A percentile compares a stretch with the other conserved stretches of the same genome.
Evolutionary conservation across 2,329 filamentous ascomycete species (phyloP).

Genomic region (Massarina eburnea): DNA sequence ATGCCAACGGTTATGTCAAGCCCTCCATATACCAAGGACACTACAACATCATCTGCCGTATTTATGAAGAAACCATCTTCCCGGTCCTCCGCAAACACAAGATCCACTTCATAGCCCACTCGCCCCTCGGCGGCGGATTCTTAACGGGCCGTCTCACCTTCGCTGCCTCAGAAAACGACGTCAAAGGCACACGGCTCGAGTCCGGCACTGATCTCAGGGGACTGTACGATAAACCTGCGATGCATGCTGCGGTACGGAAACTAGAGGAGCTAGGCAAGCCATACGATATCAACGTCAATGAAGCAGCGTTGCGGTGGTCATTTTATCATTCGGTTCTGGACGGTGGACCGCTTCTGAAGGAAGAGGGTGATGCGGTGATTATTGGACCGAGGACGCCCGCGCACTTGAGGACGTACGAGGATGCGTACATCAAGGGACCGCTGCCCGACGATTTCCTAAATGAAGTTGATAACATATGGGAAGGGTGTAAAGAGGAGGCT

Average conservation of each 20-base stretch:
- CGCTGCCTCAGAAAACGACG: constrained; percentile 23
- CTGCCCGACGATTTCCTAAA: constrained; percentile 6
- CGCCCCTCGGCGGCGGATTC: constrained; percentile 20
- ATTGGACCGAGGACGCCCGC: constrained; percentile 30
- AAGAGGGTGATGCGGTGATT: constrained; percentile 42
- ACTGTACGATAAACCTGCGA: constrained; percentile 31
- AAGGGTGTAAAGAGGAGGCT: constrained; percentile 9
- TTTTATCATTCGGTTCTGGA: constrained; percentile 37
- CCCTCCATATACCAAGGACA: constrained; percentile 48
- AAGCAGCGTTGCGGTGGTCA: constrained; percentile 43
- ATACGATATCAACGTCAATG: constrained; percentile 30
- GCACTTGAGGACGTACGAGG: constrained; percentile 4
- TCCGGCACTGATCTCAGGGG: constrained; percentile 7
- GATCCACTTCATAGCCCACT: constrained; percentile 43
- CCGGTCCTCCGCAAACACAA: constrained; percentile 43
- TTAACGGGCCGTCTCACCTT: constrained; percentile 26
- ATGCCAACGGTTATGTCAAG: constrained; percentile 13
- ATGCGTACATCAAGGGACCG: constrained; percentile 1
- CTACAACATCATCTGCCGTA: constrained; percentile 39
- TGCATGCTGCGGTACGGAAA: constrained; percentile 34
- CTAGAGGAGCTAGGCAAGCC: constrained; percentile 36
- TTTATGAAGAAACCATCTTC: constrained; percentile 39
- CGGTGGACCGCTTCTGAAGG: constrained; percentile 5
- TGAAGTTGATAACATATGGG: constrained; percentile 9
- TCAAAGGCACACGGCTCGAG: constrained; percentile 28